Percentiles rank a stretch among this genome's conserved stretches.
phyloP scores from a whole-genome alignment of 495 filamentous ascomycete species.

The Neurospora sp. region DNA sequence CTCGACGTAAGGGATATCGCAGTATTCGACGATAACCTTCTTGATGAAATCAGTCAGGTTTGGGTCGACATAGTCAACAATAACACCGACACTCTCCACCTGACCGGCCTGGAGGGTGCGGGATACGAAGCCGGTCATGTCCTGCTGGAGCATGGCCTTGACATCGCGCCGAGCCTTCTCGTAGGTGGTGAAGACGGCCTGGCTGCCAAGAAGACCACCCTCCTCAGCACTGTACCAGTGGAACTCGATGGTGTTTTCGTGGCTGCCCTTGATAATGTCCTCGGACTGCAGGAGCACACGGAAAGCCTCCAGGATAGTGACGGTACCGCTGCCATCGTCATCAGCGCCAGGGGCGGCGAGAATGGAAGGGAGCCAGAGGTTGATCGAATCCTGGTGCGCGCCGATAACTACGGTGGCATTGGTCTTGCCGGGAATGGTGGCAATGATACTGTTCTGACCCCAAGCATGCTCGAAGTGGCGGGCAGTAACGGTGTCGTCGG shows the following conservation, averaged over 20 bases:
- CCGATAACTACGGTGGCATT: slow-evolving; percentile 69
- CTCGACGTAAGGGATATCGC: slow-evolving; percentile 77
- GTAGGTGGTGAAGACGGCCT: slow-evolving; percentile 82
- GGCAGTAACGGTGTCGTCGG: slow-evolving; percentile 55
- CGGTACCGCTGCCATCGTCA: slow-evolving; percentile 50
- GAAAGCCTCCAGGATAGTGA: slow-evolving; percentile 53
- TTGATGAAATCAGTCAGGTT: slow-evolving; percentile 87
- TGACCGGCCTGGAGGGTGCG: slow-evolving; percentile 75
- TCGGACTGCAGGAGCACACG: slow-evolving; percentile 44
- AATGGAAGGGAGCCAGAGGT: slow-evolving; percentile 76
- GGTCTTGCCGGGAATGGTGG: slow-evolving; percentile 77
- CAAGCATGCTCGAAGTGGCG: slow-evolving; percentile 72
- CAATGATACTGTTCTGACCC: slow-evolving; percentile 87
- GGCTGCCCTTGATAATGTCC: slow-evolving; percentile 42
- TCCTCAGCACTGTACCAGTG: slow-evolving; percentile 98
- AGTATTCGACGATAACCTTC: slow-evolving; percentile 78
- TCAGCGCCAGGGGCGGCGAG: slow-evolving; percentile 57
- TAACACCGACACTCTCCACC: slow-evolving; percentile 81
- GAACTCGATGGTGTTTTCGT: slow-evolving; percentile 86
- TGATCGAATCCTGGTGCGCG: slow-evolving; percentile 68
- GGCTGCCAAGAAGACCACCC: slow-evolving; percentile 82
- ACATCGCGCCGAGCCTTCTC: slow-evolving; percentile 64
- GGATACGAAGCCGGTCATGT: slow-evolving; percentile 92
- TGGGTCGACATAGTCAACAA: slow-evolving; percentile 82
- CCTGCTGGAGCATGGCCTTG: slow-evolving; percentile 97